phyloP scores from a whole-genome alignment of 164 flowering plant species.

The Euptelea pleiosperma region DNA sequence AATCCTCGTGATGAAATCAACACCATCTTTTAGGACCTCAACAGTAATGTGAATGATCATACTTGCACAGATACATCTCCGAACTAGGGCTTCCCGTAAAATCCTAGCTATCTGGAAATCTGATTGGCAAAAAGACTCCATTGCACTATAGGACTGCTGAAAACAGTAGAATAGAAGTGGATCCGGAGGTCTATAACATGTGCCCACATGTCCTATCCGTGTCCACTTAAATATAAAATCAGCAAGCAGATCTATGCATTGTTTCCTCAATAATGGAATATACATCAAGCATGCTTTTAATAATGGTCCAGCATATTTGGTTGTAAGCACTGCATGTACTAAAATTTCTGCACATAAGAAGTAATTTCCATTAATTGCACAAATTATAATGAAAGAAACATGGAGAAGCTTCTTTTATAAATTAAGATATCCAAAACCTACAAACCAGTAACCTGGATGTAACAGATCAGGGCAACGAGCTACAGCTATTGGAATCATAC shows the following conservation, averaged over 20 bases:
- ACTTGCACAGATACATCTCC: constrained; percentile 2
- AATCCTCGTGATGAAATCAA: constrained; percentile 9
- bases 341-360: constrained; percentile 10
- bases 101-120: background rate
- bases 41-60: constrained; percentile 10
- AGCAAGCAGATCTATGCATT: constrained; percentile 7
- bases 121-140: constrained; percentile 8
- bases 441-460: constrained; percentile 9
- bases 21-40: constrained; percentile 7
- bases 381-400: background rate
- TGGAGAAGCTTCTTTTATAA: background rate
- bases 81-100: constrained; percentile 7
- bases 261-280: constrained; percentile 7
- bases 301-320: constrained; percentile 4
- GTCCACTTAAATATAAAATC: constrained; percentile 5
- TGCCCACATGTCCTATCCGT: background rate
- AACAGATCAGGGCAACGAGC: constrained; percentile 14
- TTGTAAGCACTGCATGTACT: constrained; percentile 10
- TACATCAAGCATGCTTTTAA: constrained; percentile 9
- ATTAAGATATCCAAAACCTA: background rate
- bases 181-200: background rate
- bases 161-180: constrained; percentile 8
- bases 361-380: background rate
- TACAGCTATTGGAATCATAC: constrained; percentile 10
- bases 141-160: constrained; percentile 2